Evolutionary conservation across 2,329 filamentous ascomycete genomes (phyloP).

Genomic region (Fusarium pseudocircinatum): DNA sequence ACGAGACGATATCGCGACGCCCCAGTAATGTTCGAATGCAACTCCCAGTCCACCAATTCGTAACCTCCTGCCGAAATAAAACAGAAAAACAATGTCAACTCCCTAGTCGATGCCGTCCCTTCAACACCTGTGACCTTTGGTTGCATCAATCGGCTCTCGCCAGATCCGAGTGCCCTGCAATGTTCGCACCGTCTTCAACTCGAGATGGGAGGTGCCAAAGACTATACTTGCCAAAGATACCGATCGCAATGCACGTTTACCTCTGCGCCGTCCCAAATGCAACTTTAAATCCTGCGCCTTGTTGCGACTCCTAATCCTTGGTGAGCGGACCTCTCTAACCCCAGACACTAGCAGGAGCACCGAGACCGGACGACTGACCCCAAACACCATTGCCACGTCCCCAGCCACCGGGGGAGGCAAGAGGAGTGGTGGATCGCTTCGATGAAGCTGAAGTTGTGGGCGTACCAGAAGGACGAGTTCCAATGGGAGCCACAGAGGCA

Average conservation of each 20-base stretch:
- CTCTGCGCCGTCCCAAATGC: slow-evolving; percentile 44
- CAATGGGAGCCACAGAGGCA: slow-evolving; percentile 86
- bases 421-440: slow-evolving; percentile 88
- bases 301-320: slow-evolving; percentile 3
- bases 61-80: slow-evolving; percentile 35
- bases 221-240: slow-evolving; percentile 22
- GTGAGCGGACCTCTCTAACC: slow-evolving; percentile 63
- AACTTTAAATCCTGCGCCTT: slow-evolving; percentile 33
- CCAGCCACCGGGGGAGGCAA: slow-evolving; percentile 90
- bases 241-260: slow-evolving; percentile 37
- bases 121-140: slow-evolving; percentile 34
- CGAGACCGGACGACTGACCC: slow-evolving; percentile 83
- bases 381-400: slow-evolving; percentile 83
- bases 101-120: slow-evolving; percentile 41
- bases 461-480: slow-evolving; percentile 79
- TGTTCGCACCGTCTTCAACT: slow-evolving; percentile 12
- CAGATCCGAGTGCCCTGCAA: slow-evolving; percentile 31
- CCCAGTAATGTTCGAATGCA: slow-evolving; percentile 43
- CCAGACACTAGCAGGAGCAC: slow-evolving; percentile 94
- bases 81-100: slow-evolving; percentile 40
- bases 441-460: slow-evolving; percentile 60
- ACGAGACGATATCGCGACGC: slow-evolving; percentile 38
- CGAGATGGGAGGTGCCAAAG: slow-evolving; percentile 15
- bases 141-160: slow-evolving; percentile 33
- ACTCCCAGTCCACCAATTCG: slow-evolving; percentile 38